Conservation (phyloP, 768 basidiomycete genomes). For the Boletus vermiculosoides region DNA sequence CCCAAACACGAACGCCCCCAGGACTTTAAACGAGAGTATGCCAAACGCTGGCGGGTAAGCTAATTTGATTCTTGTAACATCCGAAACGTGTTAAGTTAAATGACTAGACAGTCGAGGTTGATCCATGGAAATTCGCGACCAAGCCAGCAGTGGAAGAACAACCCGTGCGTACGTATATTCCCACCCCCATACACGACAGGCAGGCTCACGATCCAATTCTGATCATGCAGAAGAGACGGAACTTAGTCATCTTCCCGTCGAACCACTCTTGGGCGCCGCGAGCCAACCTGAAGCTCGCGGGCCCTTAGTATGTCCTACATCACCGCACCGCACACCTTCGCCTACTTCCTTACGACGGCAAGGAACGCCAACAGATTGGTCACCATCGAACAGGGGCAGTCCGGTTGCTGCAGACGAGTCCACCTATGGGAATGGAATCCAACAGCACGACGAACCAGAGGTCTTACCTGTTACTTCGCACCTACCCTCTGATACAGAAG, state of each 20-base stretch:
- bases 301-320: not conserved
- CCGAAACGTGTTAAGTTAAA: not conserved
- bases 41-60: slow-evolving; percentile 30
- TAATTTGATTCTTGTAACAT: not conserved
- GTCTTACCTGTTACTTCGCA: not conserved
- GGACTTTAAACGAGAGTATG: slow-evolving; percentile 15
- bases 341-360: slow-evolving; percentile 8
- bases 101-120: slow-evolving; percentile 9
- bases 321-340: slow-evolving; percentile 9
- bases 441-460: slow-evolving; percentile 3
- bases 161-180: slow-evolving; percentile 11
- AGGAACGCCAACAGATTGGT: slow-evolving; percentile 35
- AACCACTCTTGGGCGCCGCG: not conserved
- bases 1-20: slow-evolving; percentile 7
- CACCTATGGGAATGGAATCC: not conserved
- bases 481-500: slow-evolving; percentile 13
- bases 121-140: slow-evolving; percentile 16
- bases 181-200: not conserved
- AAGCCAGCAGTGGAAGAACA: slow-evolving; percentile 10
- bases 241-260: not conserved
- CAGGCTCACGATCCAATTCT: not conserved
- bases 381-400: slow-evolving; percentile 25
- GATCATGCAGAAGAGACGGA: slow-evolving; percentile 13
- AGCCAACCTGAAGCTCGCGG: not conserved
- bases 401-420: not conserved